A percentile compares a stretch with the other conserved stretches of the same genome.
Evolutionary conservation across 768 basidiomycete species (phyloP).

Genomic region (Hericium erinaceus): DNA sequence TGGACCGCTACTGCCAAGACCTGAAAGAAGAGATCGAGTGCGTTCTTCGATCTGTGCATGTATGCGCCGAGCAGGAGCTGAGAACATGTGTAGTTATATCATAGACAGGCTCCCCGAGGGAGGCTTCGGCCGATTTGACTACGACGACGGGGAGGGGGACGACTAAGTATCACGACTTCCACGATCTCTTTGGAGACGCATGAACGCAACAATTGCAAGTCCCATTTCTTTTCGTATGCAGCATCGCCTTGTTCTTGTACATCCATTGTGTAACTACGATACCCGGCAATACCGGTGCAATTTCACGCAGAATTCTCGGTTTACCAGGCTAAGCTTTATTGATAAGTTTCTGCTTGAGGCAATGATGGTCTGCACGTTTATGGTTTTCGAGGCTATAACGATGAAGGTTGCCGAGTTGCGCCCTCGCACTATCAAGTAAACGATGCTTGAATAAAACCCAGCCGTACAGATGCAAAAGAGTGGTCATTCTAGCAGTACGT

Average conservation of each 20-base stretch:
- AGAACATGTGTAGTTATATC: constrained; percentile 40
- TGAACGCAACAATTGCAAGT: too few species aligned
- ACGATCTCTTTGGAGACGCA: too few species aligned
- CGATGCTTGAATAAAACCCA: too few species aligned
- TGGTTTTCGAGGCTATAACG: too few species aligned
- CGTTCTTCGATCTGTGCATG: constrained; percentile 21
- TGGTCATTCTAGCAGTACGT: not conserved
- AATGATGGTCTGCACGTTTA: too few species aligned
- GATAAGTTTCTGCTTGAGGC: too few species aligned
- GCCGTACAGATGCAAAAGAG: not conserved
- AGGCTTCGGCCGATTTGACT: constrained; percentile 61
- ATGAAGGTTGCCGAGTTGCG: too few species aligned
- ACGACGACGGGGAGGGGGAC: constrained; percentile 76
- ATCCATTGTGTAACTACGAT: not conserved
- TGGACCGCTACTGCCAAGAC: constrained; percentile 82
- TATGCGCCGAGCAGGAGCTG: not conserved
- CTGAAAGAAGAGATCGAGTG: constrained; percentile 79
- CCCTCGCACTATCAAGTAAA: too few species aligned
- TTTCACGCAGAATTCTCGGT: not conserved
- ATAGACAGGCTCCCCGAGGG: constrained; percentile 65
- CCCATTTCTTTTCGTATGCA: not conserved
- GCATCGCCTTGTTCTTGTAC: not conserved
- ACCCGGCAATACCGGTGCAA: not conserved
- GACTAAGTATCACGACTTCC: constrained; percentile 25
- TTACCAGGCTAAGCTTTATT: too few species aligned